Base-by-base conservation (phyloP, 805 yeast species). In the Sugiyamaella lignohabitans region DNA sequence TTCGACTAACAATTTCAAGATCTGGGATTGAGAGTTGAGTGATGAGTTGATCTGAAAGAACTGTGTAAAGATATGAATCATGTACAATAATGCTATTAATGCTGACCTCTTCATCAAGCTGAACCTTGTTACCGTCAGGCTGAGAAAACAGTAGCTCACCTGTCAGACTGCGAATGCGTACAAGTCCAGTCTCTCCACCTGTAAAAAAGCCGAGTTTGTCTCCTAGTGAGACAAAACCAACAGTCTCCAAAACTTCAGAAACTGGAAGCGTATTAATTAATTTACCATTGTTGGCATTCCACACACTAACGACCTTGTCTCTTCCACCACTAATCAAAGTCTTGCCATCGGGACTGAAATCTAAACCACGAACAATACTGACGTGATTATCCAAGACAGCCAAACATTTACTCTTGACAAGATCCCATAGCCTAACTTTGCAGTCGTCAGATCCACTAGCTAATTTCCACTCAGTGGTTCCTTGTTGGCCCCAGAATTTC, bases 11-110 rank as follows among this genome's bases (percentile, higher is more conserved):
- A 1, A 75, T 60, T 35, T 38, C 14, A 19, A 17, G 74, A 72
- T n/a, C 84, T 61, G 22, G 32, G 1, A 70, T 51, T 37, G 72
- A 72, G 20, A 80, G 60, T 53, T 76, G 70, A 22, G 74, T 71
- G 14, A 93, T 65, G 0, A 96, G 83, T 66, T 93, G 98, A 67
- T 93, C 98, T 32, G 95, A 84, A 11, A 83, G 59, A 0, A 85
- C 82, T 49, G 82, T 51, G 49, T 77, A 68, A 37, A 82, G 46
- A 3, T 38, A 43, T 20, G 36, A 36, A 21, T 40, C 64, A 11
- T 66, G 64, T 52, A 42, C 54, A 53, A 60, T 63, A 8, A 82
- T 79, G 43, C 84, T 88, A 38, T 77, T 70, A 20, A 86, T 77
- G 53, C 83, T 70, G 38, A 86, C 69, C 58, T 87, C 96, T 69